Evolutionary conservation across 2,329 filamentous ascomycete genomes (phyloP).

Genomic region (Aspergillus pseudotamarii): DNA sequence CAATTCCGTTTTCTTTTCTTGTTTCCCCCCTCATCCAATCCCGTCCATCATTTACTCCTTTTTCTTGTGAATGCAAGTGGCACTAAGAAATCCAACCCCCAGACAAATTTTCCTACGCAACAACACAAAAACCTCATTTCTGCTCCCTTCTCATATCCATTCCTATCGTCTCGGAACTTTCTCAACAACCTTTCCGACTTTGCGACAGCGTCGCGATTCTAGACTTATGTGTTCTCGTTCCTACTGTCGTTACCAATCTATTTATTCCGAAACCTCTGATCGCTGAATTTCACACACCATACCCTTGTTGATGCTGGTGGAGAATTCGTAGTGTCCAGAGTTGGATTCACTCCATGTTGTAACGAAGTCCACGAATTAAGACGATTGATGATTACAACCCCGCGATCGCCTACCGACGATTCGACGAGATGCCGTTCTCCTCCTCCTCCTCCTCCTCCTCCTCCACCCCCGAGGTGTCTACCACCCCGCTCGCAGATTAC

Average conservation of each 20-base stretch:
- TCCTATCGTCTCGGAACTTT: not conserved
- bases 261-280: slow-evolving; percentile 18
- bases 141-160: slow-evolving; percentile 1
- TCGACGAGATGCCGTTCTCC: slow-evolving; percentile 34
- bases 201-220: slow-evolving; percentile 26
- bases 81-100: slow-evolving; percentile 6
- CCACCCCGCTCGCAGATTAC: slow-evolving; percentile 64
- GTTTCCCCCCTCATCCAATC: slow-evolving; percentile 11
- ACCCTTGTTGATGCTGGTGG: slow-evolving; percentile 15
- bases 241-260: slow-evolving; percentile 14
- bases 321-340: slow-evolving; percentile 10
- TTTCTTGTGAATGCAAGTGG: slow-evolving; percentile 16
- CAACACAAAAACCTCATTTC: slow-evolving; percentile 8
- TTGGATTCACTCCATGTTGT: slow-evolving; percentile 23
- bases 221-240: slow-evolving; percentile 26
- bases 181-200: slow-evolving; percentile 10
- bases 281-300: slow-evolving; percentile 12
- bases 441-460: slow-evolving; percentile 21
- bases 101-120: slow-evolving; percentile 8
- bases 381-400: slow-evolving; percentile 28
- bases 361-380: slow-evolving; percentile 28
- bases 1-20: slow-evolving; percentile 12
- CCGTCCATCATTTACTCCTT: slow-evolving; percentile 14
- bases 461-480: slow-evolving; percentile 43
- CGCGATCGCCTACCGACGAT: slow-evolving; percentile 18